A percentile compares a stretch with the other conserved stretches of the same genome.
Evolutionary conservation across 164 flowering plant genomes (phyloP).

Genomic region (Kalanchoe fedtschenkoi): DNA sequence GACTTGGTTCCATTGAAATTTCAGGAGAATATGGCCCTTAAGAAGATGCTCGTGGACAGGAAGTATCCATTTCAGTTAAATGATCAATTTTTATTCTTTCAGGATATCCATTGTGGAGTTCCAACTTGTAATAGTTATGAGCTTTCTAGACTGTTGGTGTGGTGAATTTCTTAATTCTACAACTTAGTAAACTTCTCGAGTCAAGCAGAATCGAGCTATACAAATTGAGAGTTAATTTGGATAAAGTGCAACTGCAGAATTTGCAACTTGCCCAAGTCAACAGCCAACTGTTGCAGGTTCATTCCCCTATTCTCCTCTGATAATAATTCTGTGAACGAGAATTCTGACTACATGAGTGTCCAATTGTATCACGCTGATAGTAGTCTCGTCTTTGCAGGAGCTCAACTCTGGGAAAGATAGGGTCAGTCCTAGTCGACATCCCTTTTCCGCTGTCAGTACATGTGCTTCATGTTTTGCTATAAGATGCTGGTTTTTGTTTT

Average conservation of each 20-base stretch:
- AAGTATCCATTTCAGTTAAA: not conserved
- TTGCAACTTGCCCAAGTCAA: not conserved
- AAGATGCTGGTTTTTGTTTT: not conserved
- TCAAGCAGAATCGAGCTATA: not conserved
- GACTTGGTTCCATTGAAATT: not conserved
- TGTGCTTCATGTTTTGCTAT: not conserved
- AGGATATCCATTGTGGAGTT: no score
- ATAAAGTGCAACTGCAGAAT: slow-evolving; percentile 1
- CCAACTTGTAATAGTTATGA: not conserved
- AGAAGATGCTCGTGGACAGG: not conserved
- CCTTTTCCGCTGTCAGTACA: not conserved
- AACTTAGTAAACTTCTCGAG: not conserved
- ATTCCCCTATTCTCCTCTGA: not conserved
- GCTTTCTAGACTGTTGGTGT: not conserved
- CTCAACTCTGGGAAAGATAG: slow-evolving; percentile 3
- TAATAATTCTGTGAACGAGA: not conserved
- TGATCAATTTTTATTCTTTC: not conserved
- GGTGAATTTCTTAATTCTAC: not conserved
- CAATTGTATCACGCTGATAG: not conserved
- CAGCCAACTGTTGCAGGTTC: slow-evolving; percentile 4
- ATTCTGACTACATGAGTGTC: not conserved
- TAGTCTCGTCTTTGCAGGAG: not conserved
- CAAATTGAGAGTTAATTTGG: not conserved
- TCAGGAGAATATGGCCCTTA: not conserved
- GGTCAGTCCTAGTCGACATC: not conserved